phyloP scores from a whole-genome alignment of 2,329 filamentous ascomycete genomes.

The Penicillium italicum region DNA sequence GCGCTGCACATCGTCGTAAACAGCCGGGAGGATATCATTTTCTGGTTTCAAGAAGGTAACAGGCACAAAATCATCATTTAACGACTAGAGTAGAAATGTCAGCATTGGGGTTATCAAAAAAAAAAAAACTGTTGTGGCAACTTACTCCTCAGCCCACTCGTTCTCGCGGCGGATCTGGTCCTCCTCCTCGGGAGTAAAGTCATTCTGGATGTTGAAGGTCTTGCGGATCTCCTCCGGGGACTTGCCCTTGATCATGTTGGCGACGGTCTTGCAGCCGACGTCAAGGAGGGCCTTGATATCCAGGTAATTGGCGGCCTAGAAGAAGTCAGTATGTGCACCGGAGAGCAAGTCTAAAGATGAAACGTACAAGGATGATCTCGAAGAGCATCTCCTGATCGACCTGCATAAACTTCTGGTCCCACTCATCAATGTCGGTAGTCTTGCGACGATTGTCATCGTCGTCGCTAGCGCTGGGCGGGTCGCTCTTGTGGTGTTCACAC shows the following conservation, averaged over 20 bases:
- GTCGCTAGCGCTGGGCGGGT: conserved; percentile 75
- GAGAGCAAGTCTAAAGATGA: background rate
- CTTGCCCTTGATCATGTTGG: conserved; percentile 99
- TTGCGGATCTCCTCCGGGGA: conserved; percentile 98
- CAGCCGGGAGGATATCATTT: conserved; percentile 3
- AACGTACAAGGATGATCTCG: conserved; percentile 88
- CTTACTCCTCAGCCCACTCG: conserved; percentile 81
- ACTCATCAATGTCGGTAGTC: conserved; percentile 98
- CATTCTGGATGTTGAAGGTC: conserved; percentile 99
- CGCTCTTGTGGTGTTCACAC: conserved; percentile 92
- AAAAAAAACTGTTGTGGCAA: conserved; percentile 1
- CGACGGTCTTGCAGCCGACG: conserved; percentile 98
- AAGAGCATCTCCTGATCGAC: conserved; percentile 99
- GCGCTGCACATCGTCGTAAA: background rate
- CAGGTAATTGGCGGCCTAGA: conserved; percentile 90
- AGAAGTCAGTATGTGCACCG: background rate
- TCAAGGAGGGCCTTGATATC: conserved; percentile 98
- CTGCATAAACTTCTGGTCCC: conserved; percentile 99
- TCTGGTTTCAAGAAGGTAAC: background rate
- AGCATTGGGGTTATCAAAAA: background rate
- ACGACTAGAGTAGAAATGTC: conserved; percentile 39
- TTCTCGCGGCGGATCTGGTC: conserved; percentile 94
- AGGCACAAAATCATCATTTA: conserved; percentile 39
- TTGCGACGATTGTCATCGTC: conserved; percentile 95
- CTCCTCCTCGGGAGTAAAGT: conserved; percentile 98